Evolutionary conservation across 73 alveolate species (phyloP).

Genomic region (Paramecium biaurelia): DNA sequence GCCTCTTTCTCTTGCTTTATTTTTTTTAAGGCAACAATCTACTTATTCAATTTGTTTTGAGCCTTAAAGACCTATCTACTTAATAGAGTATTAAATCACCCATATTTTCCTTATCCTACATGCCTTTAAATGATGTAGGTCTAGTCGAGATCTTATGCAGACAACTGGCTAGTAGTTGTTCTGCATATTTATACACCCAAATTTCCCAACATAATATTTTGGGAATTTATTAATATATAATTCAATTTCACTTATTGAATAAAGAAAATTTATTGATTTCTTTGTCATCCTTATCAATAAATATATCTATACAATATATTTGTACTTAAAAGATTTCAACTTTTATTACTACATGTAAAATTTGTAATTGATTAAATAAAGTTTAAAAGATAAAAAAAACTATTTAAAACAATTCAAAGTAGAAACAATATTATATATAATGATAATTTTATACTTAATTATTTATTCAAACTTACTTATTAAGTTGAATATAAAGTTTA

Average conservation of each 20-base stretch:
- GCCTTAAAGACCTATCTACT: slow-evolving; percentile 12
- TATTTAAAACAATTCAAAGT: too few species aligned
- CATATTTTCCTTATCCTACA: slow-evolving; percentile 37
- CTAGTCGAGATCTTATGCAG: neutral
- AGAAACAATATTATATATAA: too few species aligned
- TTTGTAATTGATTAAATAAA: too few species aligned
- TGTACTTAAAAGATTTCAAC: neutral
- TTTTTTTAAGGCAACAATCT: slow-evolving; percentile 27
- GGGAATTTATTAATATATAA: slow-evolving; percentile 1
- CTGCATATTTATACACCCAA: neutral
- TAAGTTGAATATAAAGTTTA: too few species aligned
- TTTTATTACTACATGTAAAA: too few species aligned
- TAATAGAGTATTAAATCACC: neutral
- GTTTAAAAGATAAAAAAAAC: too few species aligned
- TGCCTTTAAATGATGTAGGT: neutral
- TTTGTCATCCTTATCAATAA: too few species aligned
- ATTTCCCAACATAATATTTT: slow-evolving; percentile 31
- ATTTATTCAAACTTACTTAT: too few species aligned
- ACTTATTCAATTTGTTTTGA: neutral
- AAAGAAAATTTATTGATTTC: neutral
- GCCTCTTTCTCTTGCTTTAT: slow-evolving; percentile 44
- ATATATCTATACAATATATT: too few species aligned
- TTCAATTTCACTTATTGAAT: neutral
- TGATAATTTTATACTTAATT: too few species aligned
- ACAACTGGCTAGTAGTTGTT: neutral